Evolutionary conservation across 2,329 filamentous ascomycete species (phyloP).

Genomic region (Bipolaris victoriae): DNA sequence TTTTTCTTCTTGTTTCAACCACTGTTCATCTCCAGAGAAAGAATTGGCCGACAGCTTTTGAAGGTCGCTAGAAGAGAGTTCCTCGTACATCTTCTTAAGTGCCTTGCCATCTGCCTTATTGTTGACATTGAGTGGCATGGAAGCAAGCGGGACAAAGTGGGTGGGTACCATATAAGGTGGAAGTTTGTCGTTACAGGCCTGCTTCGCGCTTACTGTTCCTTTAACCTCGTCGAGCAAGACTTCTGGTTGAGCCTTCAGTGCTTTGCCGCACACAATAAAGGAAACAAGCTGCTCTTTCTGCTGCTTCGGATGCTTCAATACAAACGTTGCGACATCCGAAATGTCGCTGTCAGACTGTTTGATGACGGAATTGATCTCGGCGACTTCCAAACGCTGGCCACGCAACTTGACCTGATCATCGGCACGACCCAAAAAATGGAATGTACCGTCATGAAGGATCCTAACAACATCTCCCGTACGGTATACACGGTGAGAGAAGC

Average conservation of each 20-base stretch:
- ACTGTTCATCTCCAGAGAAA: slow-evolving; percentile 24
- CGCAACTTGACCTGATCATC: slow-evolving; percentile 94
- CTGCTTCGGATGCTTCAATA: slow-evolving; percentile 72
- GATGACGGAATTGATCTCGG: slow-evolving; percentile 88
- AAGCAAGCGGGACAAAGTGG: slow-evolving; percentile 73
- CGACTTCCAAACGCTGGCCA: slow-evolving; percentile 86
- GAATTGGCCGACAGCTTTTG: slow-evolving; percentile 56
- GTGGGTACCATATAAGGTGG: slow-evolving; percentile 92
- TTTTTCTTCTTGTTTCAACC: slow-evolving; percentile 50
- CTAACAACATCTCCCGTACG: slow-evolving; percentile 88
- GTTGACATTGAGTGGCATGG: slow-evolving; percentile 81
- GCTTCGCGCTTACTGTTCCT: slow-evolving; percentile 37
- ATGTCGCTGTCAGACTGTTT: slow-evolving; percentile 64
- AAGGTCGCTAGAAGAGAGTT: slow-evolving; percentile 65
- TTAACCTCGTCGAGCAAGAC: slow-evolving; percentile 27
- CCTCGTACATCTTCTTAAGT: slow-evolving; percentile 69
- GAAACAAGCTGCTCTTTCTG: slow-evolving; percentile 84
- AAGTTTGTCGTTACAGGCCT: slow-evolving; percentile 71
- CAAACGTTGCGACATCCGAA: slow-evolving; percentile 76
- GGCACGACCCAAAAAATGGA: slow-evolving; percentile 84
- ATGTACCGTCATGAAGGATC: slow-evolving; percentile 77
- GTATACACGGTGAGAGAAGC: slow-evolving; percentile 65
- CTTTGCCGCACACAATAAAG: slow-evolving; percentile 60
- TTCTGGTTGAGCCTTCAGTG: slow-evolving; percentile 23
- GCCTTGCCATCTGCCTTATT: slow-evolving; percentile 84